phyloP scores from a whole-genome alignment of 1,284 basidiomycete species.

The Coniophora puteana region DNA sequence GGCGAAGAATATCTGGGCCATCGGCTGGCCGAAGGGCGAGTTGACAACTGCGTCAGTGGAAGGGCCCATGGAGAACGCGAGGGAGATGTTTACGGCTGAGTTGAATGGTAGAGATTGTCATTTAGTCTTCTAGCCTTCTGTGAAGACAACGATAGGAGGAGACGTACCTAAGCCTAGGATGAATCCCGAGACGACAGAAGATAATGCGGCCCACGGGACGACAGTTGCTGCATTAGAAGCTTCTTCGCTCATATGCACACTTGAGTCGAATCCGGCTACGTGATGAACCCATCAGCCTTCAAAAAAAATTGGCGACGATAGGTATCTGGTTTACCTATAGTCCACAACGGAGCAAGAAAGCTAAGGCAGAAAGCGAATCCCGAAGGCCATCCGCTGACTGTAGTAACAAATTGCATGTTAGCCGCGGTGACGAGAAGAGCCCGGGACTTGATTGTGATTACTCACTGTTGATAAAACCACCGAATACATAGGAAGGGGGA shows the following conservation, averaged over 20 bases:
- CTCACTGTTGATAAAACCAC: conserved; percentile 57
- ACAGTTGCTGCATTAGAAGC: conserved; percentile 66
- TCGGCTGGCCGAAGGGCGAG: conserved; percentile 66
- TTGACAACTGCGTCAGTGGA: conserved; percentile 53
- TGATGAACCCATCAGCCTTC: no score
- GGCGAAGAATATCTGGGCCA: conserved; percentile 69
- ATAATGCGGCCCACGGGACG: conserved; percentile 70
- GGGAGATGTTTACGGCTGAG: conserved; percentile 52
- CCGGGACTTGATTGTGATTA: no score
- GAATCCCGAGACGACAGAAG: conserved; percentile 45
- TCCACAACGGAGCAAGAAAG: conserved; percentile 77
- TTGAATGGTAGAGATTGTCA: no score
- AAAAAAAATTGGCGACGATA: no score
- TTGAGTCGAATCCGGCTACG: conserved; percentile 50
- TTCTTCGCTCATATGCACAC: conserved; percentile 79
- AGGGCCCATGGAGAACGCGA: conserved; percentile 65
- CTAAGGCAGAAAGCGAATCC: conserved; percentile 76
- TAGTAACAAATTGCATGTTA: no score
- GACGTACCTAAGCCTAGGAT: conserved; percentile 66
- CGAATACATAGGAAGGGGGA: conserved; percentile 60
- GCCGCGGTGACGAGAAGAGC: no score
- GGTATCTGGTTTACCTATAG: conserved; percentile 52
- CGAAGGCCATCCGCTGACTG: conserved; percentile 66
- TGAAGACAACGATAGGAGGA: not conserved
- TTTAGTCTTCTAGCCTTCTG: no score